These are phyloP conservation scores for Lolium multiflorum DNA, from an alignment of 176 grass and related monocot genomes.

Conservation along the genomic window DNA sequence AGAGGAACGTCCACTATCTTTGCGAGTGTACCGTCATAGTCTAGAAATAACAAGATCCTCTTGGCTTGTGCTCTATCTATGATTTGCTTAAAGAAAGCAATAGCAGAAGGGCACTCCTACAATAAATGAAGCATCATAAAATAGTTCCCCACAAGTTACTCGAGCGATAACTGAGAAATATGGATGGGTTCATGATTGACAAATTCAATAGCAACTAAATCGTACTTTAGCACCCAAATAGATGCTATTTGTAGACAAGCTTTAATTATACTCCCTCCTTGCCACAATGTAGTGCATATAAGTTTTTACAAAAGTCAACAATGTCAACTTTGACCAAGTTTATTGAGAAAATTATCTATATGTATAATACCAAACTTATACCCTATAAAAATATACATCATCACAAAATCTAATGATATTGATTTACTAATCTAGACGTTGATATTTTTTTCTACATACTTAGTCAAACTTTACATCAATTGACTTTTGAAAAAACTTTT, in stretches of 20 bases:
- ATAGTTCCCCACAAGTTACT: not conserved
- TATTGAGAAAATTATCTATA: too few species aligned
- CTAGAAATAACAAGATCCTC: not conserved
- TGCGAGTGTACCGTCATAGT: not conserved
- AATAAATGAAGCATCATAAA: not conserved
- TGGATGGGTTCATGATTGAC: not conserved
- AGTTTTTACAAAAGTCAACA: too few species aligned
- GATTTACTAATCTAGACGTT: too few species aligned
- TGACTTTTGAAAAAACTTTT: too few species aligned
- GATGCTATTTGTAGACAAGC: not conserved
- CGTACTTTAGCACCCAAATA: not conserved
- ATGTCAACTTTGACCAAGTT: too few species aligned
- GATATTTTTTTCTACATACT: too few species aligned
- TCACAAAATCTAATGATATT: too few species aligned
- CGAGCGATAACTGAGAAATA: not conserved
- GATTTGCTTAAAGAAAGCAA: not conserved
- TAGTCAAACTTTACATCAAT: too few species aligned
- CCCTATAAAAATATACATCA: too few species aligned
- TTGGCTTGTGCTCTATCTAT: not conserved
- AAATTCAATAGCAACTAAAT: not conserved
- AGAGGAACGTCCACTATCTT: not conserved
- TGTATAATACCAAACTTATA: too few species aligned
- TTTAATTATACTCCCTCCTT: not conserved
- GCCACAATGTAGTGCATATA: too few species aligned
- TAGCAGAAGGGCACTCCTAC: not conserved